A percentile compares a stretch with the other conserved stretches of the same genome.
phyloP scores from a whole-genome alignment of 805 yeast genomes.

The Lachancea dasiensis region DNA sequence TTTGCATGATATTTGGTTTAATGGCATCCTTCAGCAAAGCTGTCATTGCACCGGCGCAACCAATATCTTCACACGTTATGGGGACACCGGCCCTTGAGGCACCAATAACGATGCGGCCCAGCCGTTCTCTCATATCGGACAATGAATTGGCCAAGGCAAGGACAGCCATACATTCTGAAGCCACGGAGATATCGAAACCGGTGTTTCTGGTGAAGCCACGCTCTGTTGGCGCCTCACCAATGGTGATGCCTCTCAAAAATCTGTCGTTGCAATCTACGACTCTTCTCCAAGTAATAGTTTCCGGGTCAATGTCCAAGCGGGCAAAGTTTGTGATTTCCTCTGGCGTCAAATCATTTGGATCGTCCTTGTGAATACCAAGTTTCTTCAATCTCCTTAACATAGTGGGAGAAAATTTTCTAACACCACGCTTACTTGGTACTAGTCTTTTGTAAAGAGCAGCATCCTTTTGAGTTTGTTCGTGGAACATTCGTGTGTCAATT shows the following conservation, averaged over 20 bases:
- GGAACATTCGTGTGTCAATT: conserved; percentile 80
- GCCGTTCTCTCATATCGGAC: conserved; percentile 65
- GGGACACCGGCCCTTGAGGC: conserved; percentile 64
- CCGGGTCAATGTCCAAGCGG: conserved; percentile 71
- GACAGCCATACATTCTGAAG: conserved; percentile 83
- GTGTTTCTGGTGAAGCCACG: conserved; percentile 65
- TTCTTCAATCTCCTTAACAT: conserved; percentile 63
- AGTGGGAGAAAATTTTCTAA: conserved; percentile 57
- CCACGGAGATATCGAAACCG: conserved; percentile 81
- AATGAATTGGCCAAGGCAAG: conserved; percentile 67
- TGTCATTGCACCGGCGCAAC: conserved; percentile 82
- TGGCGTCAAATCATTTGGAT: conserved; percentile 65
- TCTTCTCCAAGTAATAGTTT: conserved; percentile 73
- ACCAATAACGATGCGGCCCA: conserved; percentile 72
- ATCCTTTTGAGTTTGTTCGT: conserved; percentile 68
- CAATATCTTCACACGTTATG: conserved; percentile 75
- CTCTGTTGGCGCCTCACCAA: conserved; percentile 80
- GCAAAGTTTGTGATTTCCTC: conserved; percentile 64
- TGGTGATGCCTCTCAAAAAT: conserved; percentile 68
- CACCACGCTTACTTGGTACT: conserved; percentile 70
- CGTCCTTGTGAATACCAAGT: conserved; percentile 60
- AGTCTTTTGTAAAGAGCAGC: conserved; percentile 67
- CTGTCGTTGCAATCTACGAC: conserved; percentile 83
- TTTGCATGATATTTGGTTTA: conserved; percentile 83
- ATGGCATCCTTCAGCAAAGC: conserved; percentile 77